Conservation (phyloP, 1,139 yeast species). For the Candida sanyaensis region DNA sequence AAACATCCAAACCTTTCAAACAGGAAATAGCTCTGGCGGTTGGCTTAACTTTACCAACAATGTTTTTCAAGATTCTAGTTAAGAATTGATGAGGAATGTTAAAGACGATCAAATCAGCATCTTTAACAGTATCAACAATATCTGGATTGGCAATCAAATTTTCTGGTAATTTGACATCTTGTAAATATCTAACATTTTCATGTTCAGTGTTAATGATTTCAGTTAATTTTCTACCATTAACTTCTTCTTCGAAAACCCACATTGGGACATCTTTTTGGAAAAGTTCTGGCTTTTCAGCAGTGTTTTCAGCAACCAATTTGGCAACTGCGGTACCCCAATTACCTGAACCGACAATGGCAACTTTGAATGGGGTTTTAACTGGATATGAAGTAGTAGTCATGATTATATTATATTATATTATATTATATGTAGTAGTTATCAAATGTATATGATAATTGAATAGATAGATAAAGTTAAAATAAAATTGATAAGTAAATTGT, state of each 20-base stretch:
- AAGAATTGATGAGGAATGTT: slow-evolving; percentile 95
- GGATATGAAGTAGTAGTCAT: slow-evolving; percentile 41
- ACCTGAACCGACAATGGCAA: slow-evolving; percentile 75
- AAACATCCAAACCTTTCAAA: slow-evolving; percentile 87
- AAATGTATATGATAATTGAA: neutral
- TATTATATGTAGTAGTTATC: neutral
- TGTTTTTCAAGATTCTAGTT: slow-evolving; percentile 68
- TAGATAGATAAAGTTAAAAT: neutral
- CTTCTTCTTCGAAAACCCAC: slow-evolving; percentile 92
- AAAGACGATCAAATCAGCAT: slow-evolving; percentile 81
- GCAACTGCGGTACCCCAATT: slow-evolving; percentile 97
- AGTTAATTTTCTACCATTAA: slow-evolving; percentile 73
- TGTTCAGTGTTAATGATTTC: slow-evolving; percentile 84
- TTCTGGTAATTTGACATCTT: slow-evolving; percentile 74
- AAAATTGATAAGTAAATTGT: neutral
- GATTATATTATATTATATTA: slow-evolving; percentile 10
- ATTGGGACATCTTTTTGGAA: slow-evolving; percentile 73
- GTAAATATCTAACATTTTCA: slow-evolving; percentile 87
- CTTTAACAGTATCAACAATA: slow-evolving; percentile 67
- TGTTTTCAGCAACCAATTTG: slow-evolving; percentile 86
- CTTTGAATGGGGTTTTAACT: slow-evolving; percentile 46
- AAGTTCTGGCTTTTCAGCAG: slow-evolving; percentile 64
- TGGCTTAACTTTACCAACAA: slow-evolving; percentile 71
- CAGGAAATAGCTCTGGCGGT: slow-evolving; percentile 86
- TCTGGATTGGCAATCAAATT: slow-evolving; percentile 87